Evolutionary conservation across 192 early-diverging fungal species (phyloP).

Genomic region (Kappamyces sp.): DNA sequence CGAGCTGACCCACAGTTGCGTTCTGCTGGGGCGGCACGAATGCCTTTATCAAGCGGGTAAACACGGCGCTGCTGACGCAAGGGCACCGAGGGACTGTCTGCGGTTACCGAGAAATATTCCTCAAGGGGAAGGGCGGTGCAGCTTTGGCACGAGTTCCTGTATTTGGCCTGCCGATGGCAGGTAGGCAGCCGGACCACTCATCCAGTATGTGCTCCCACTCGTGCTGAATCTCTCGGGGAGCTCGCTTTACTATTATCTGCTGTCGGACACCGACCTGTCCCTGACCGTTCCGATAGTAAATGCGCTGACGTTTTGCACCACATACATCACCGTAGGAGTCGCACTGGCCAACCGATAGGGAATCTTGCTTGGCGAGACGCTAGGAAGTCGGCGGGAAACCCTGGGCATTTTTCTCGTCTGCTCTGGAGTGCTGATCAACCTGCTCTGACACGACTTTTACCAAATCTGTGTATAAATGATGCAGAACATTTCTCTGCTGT

Average conservation of each 20-base stretch:
- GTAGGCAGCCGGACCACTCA: conserved; percentile 27
- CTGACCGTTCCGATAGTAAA: conserved; percentile 90
- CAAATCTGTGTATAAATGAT: neutral
- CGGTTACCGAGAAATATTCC: conserved; percentile 38
- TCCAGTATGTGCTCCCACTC: conserved; percentile 76
- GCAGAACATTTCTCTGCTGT: neutral
- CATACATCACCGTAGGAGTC: conserved; percentile 47
- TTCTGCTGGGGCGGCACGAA: conserved; percentile 96
- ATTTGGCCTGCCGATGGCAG: conserved; percentile 81
- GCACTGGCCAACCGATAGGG: neutral
- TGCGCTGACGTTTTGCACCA: conserved; percentile 82
- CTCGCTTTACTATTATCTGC: conserved; percentile 85
- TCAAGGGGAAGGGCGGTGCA: conserved; percentile 42
- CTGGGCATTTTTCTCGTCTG: neutral
- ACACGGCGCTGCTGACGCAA: conserved; percentile 61
- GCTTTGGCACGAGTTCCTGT: conserved; percentile 59
- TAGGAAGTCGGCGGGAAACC: neutral
- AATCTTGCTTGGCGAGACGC: neutral
- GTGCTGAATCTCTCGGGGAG: conserved; percentile 88
- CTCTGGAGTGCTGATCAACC: neutral
- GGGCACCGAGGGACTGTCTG: neutral
- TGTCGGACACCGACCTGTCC: conserved; percentile 80
- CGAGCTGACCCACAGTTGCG: conserved; percentile 41
- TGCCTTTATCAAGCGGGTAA: conserved; percentile 89
- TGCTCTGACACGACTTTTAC: neutral